Base-by-base conservation (phyloP, 2,329 filamentous ascomycete genomes). In the Colletotrichum tropicale region DNA sequence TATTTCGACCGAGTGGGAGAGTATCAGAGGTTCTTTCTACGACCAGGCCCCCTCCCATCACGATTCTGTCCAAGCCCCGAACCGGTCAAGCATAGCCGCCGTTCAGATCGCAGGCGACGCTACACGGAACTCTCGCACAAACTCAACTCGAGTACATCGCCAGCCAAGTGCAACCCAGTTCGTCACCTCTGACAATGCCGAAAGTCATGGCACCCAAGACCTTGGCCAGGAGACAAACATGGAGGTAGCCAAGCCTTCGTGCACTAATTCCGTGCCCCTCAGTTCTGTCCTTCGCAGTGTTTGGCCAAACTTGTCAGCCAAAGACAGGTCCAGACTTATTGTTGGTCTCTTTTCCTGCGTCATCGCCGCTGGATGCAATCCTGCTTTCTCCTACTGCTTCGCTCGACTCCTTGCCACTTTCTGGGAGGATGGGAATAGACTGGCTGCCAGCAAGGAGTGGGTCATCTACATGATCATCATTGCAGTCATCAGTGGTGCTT, bases 321-420 rank as follows among this genome's bases (percentile, higher is more conserved):
- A 16, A 43, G 87, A 93, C 15, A 91, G 89, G 2, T 3, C 89
- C 0, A 82, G 90, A 15, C 85, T 98, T 1, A 32, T 93, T 0
- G 70, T 90, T 3, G 95, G 93, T 2, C 84, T 95, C 12, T n/a
- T 90, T 0, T 88, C 90, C 60, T 92, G 93, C 34, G 79, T 94
- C 1, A 79, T 93, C 0, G 92, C 94, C 62, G 93, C 94, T 5
- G 90, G 88, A 5, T 88, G 91, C 30, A 94, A 93, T 0, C 94
- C 96, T 0, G 86, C 91, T 0, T 98, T 98, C 79, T 93, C 95
- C 0, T 95, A 90, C 81, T 87, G 94, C 10, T 93, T 98, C 66
- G 91, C 95, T 0, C 91, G 93, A 71, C 89, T 98, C 0, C 88
- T 98, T 1, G 85, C 87, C 3, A 93, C 93, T 0, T 95, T 97